These are phyloP conservation scores for Malassezia yamatoensis DNA, from an alignment of 1,284 basidiomycete genomes.

Conservation along the genomic window DNA sequence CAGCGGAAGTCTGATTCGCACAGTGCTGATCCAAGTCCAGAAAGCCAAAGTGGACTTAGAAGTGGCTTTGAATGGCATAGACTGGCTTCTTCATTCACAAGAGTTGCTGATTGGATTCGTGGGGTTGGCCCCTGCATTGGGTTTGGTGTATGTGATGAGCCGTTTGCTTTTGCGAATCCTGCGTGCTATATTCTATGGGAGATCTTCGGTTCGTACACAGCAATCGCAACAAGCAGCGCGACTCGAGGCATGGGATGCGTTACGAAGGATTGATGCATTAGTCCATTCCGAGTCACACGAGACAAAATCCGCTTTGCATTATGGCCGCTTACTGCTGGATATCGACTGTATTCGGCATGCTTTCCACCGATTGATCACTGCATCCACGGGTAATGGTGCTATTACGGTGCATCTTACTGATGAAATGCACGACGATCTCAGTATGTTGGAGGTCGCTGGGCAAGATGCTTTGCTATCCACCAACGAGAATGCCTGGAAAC, in stretches of 20 bases:
- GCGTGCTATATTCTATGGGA: constrained; percentile 49
- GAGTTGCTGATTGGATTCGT: constrained; percentile 95
- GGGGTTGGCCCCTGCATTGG: constrained; percentile 80
- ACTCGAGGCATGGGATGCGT: constrained; percentile 16
- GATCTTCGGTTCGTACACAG: not conserved
- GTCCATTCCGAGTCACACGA: constrained; percentile 18
- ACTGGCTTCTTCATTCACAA: constrained; percentile 84
- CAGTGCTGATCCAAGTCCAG: constrained; percentile 84
- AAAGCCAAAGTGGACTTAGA: constrained; percentile 95
- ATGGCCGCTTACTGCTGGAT: constrained; percentile 65
- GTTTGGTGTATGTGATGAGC: constrained; percentile 59
- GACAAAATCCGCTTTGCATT: constrained; percentile 47
- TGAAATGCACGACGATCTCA: constrained; percentile 74
- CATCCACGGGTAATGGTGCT: constrained; percentile 22
- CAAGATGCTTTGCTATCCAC: constrained; percentile 7
- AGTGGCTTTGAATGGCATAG: constrained; percentile 72
- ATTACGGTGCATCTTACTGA: constrained; percentile 53
- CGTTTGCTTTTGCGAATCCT: constrained; percentile 48
- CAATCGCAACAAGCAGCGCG: constrained; percentile 1
- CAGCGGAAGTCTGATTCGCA: constrained; percentile 70
- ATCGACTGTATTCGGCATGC: constrained; percentile 59
- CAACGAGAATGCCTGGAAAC: constrained; percentile 1
- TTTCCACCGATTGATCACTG: constrained; percentile 23
- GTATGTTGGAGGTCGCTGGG: constrained; percentile 61
- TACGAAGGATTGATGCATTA: constrained; percentile 42